Evolutionary conservation across 2,329 filamentous ascomycete species (phyloP).

Genomic region (Cladorrhinum sp.): DNA sequence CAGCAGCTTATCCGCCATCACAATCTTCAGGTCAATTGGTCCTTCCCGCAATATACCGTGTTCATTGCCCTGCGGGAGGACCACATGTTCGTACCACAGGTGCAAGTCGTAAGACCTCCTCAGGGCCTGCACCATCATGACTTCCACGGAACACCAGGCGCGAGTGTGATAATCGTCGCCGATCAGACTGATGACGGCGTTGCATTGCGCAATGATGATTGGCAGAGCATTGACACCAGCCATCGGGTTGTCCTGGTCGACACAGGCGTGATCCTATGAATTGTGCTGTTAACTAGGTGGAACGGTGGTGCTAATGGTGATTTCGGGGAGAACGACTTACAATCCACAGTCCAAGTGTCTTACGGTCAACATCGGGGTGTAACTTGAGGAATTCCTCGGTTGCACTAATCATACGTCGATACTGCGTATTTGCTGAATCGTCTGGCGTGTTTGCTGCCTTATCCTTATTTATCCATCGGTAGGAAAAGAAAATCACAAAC

Average conservation of each 20-base stretch:
- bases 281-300: neutral
- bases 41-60: slow-evolving; percentile 1
- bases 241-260: slow-evolving; percentile 36
- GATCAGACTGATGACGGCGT: slow-evolving; percentile 39
- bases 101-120: slow-evolving; percentile 31
- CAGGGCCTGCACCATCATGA: slow-evolving; percentile 33
- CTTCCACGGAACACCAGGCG: slow-evolving; percentile 40
- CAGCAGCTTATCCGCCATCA: slow-evolving; percentile 11
- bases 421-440: slow-evolving; percentile 32
- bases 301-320: neutral
- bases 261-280: slow-evolving; percentile 38
- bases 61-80: neutral
- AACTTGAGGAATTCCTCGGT: slow-evolving; percentile 30
- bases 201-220: slow-evolving; percentile 38
- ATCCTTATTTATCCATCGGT: slow-evolving; percentile 33
- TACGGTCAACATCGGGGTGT: slow-evolving; percentile 25
- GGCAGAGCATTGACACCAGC: slow-evolving; percentile 36
- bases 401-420: slow-evolving; percentile 32
- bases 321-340: slow-evolving; percentile 22
- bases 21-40: slow-evolving; percentile 5
- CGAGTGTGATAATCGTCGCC: slow-evolving; percentile 36
- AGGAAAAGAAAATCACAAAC: slow-evolving; percentile 35
- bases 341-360: slow-evolving; percentile 31
- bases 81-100: slow-evolving; percentile 31
- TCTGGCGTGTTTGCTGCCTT: slow-evolving; percentile 26